Base-by-base conservation (phyloP, 345 rosid species). In the Excoecaria cochinchinensis region DNA sequence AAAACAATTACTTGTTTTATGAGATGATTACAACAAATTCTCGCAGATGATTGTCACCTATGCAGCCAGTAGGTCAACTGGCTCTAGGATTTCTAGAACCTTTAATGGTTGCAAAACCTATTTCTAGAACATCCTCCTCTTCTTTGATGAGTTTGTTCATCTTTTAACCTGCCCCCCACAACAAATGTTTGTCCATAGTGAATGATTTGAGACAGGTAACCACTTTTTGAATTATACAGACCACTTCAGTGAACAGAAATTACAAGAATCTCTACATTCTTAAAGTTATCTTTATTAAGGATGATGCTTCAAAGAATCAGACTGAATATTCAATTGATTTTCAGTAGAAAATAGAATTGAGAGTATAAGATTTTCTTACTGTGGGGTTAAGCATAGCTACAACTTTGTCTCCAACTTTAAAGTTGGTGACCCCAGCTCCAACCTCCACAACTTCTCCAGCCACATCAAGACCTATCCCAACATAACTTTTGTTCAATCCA, bases 401-500 rank as follows among this genome's bases (percentile, higher is more conserved):
- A 13, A 85, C 84, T 82, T 82, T 80, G 58, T 82, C 82, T 3
- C 87, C 85, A 9, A 50, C 12, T 67, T 80, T 80, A 71, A 82
- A 80, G 17, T 80, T 74, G 44, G 76, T 62, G 13, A 82, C 84
- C 10, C 63, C 82, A 53, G 70, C 47, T 21, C 87, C 87, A 53
- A 82, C 80, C 75, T 80, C 79, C 12, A 78, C 66, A 56, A 82
- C 79, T 69, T 82, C 84, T 71, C 87, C 85, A 9, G 78, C 82
- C 56, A 85, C 81, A 82, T 82, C 87, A 21, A 83, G 77, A 47
- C 63, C 85, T 79, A 74, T 56, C 14, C 66, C 21, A 61, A 36
- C n/a, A 46, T 57, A 11, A 42, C 3, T 16, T 60, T 24, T 48
- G 1, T 8, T 31, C 4, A 10, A 3, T 11, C 21, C 38, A 73